A percentile compares a stretch with the other conserved stretches of the same genome.
phyloP scores from a whole-genome alignment of 2,329 filamentous ascomycete species.

The Ceratocystis papillata region DNA sequence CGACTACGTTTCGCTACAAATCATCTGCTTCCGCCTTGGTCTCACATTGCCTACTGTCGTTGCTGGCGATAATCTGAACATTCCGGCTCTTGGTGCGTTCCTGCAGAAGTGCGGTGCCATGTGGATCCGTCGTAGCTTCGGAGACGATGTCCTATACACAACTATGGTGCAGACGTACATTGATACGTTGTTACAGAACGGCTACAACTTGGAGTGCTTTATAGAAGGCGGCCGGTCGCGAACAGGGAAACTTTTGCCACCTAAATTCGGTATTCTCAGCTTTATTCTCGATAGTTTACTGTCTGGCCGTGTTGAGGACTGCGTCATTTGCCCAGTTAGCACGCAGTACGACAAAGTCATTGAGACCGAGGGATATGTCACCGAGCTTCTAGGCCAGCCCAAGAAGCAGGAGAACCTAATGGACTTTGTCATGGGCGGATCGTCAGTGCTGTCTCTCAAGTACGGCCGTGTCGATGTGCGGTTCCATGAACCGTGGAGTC shows the following conservation, averaged over 20 bases:
- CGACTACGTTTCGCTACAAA: slow-evolving; percentile 87
- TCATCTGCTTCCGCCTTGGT: slow-evolving; percentile 90
- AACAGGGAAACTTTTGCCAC: slow-evolving; percentile 84
- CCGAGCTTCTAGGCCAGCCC: slow-evolving; percentile 81
- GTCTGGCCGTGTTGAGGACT: slow-evolving; percentile 77
- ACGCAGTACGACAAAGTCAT: slow-evolving; percentile 99
- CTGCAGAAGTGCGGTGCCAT: slow-evolving; percentile 93
- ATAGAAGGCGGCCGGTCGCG: slow-evolving; percentile 89
- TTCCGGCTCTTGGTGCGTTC: slow-evolving; percentile 80
- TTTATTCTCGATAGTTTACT: slow-evolving; percentile 86
- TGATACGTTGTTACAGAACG: slow-evolving; percentile 78
- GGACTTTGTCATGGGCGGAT: slow-evolving; percentile 74
- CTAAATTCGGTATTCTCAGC: slow-evolving; percentile 88
- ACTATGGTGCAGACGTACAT: slow-evolving; percentile 95
- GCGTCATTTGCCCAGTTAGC: slow-evolving; percentile 88
- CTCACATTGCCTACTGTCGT: slow-evolving; percentile 84
- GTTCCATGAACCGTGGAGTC: slow-evolving; percentile 92
- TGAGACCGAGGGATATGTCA: slow-evolving; percentile 93
- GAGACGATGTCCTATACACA: slow-evolving; percentile 78
- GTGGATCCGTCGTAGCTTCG: slow-evolving; percentile 90
- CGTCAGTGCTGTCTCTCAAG: slow-evolving; percentile 77
- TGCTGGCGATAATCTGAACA: slow-evolving; percentile 91
- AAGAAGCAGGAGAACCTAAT: slow-evolving; percentile 91
- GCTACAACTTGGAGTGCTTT: slow-evolving; percentile 94
- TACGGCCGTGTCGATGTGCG: slow-evolving; percentile 88